Percentiles rank a stretch among this genome's conserved stretches.
These are phyloP conservation scores for Yarrowia porcina DNA, from an alignment of 805 yeast genomes.

Conservation along the genomic window DNA sequence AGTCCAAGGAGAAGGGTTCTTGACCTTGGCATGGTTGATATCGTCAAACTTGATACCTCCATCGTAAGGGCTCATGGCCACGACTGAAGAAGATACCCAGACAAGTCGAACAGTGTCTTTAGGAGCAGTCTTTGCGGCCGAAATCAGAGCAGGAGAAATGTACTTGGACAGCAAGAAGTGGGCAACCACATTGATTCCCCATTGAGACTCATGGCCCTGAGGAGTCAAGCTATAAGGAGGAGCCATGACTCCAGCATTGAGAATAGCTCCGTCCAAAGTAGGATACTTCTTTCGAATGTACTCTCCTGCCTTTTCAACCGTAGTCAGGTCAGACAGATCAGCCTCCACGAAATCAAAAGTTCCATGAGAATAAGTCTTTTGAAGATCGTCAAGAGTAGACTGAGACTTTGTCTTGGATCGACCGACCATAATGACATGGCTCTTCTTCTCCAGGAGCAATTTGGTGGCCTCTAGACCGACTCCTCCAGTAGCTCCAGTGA, in stretches of 20 bases:
- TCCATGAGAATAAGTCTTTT: neutral
- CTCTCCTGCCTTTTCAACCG: neutral
- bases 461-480: conserved; percentile 15
- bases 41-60: conserved; percentile 42
- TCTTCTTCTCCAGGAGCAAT: neutral
- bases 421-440: neutral
- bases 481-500: conserved; percentile 28
- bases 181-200: conserved; percentile 50
- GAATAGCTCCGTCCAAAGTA: conserved; percentile 32
- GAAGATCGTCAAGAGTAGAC: neutral
- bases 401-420: conserved; percentile 8
- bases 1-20: conserved; percentile 27
- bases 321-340: conserved; percentile 7
- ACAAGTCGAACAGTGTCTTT: conserved; percentile 43
- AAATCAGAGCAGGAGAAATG: conserved; percentile 41
- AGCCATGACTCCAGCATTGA: conserved; percentile 48
- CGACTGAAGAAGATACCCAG: conserved; percentile 47
- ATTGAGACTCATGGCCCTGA: conserved; percentile 48
- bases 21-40: conserved; percentile 34
- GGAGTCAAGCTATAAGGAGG: conserved; percentile 41
- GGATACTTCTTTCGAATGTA: conserved; percentile 2
- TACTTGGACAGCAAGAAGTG: conserved; percentile 45
- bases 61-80: conserved; percentile 35
- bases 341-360: conserved; percentile 16
- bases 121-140: conserved; percentile 37